Evolutionary conservation across 2,329 filamentous ascomycete genomes (phyloP), one percentile per base, ranked within the genome.

Genomic region (Alternaria conjuncta): DNA sequence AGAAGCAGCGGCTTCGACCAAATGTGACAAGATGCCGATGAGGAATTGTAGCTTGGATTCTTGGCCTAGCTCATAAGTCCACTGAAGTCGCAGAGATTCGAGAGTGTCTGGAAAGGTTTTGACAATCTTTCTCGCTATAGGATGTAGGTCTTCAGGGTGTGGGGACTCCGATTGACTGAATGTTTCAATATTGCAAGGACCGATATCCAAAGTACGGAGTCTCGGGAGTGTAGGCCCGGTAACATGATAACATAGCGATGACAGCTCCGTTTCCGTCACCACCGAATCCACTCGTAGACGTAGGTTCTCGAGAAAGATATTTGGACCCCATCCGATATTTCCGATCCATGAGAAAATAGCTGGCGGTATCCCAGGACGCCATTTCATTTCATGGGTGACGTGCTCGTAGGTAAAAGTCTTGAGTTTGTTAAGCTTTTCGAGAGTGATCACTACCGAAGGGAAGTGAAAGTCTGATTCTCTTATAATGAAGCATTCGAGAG

Each of bases 351-450:
- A 20, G n/a, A 54, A 44, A 23, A 53, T 12, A 5, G 43, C 49
- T 12, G 21, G 43, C 7, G 18, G 43, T 25, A 9, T 2, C 28
- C 28, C 32, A 5, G 20, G 28, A 28, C 32, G 15, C 13, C 3
- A 43, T 21, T 21, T 25, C 15, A 61, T 46, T 3, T 59, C 55
- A 23, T 59, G 28, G n/a, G 12, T 7, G 6, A 30, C 13, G 47
- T 65, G 55, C 15, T 62, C 58, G 51, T 65, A 67, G 6, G 47
- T 55, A 47, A 67, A 61, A 7, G 21, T 54, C 32, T 46, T 57
- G 46, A 61, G 28, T n/a, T 53, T 56, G 6, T 54, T 13, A 12
- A 64, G 63, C 15, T 43, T 49, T 20, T 36, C 26, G 5, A 62
- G 28, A 15, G 30, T 36, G 5, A 18, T 20, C 13, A 54, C 18